Evolutionary conservation across 177 flowering plant genomes (phyloP), one percentile per base, ranked within the genome.

Genomic region (Telopea speciosissima): DNA sequence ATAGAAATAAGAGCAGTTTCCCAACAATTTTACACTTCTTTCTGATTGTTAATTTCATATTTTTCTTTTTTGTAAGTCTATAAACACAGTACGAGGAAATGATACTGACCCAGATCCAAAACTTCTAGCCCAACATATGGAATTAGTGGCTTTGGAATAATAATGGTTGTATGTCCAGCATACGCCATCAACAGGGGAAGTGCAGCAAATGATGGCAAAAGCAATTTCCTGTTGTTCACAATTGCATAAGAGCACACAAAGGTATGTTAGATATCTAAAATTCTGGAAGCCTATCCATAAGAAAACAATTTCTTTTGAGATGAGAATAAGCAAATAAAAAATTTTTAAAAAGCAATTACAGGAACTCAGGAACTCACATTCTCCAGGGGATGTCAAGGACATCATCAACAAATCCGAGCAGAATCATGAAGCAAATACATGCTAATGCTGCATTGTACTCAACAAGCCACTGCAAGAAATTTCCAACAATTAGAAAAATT

Each of bases 101-200:
- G 40, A 10, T 8, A 59, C 69, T 76, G 67, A 78, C 83, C 83
- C 22, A 81, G 70, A 72, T 81, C 83, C 76, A 79, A 70, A 59
- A 76, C 22, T 19, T 69, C 67, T n/a, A 67, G 31, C 66, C 83
- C 83, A 68, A 76, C 65, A 67, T 76, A 79, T 65, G 89, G 87
- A 78, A 84, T 75, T 16, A 95, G 87, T 72, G 99, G 99, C 83
- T 95, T 95, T 76, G 99, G 99, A 68, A 95, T 85, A 25, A 95
- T 71, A 25, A 95, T 89, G 62, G 97, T 85, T 49, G 99, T 93
- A 76, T 89, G 96, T 45, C 99, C 99, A 78, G 98, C 98, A 88
- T 95, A 95, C 25, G 99, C 99, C 99, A 95, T 91, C 84, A 95
- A 73, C 78, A 91, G 80, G 21, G 97, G 96, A 76, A 95, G 95